These are phyloP conservation scores for Lasiosphaeriaceae sp. DNA, from an alignment of 495 filamentous ascomycete genomes.

Conservation along the genomic window DNA sequence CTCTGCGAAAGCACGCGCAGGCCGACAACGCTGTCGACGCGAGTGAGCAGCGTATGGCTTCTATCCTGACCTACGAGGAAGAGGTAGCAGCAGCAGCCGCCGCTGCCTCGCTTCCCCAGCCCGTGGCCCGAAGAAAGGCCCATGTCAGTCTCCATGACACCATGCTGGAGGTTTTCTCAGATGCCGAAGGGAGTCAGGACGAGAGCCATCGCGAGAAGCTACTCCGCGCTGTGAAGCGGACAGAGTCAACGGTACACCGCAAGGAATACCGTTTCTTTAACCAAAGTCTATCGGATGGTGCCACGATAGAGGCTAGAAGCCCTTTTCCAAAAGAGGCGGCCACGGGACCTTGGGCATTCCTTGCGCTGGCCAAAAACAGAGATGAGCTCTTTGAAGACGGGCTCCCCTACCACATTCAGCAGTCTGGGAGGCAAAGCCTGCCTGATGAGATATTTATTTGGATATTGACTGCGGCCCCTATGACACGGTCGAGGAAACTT, in stretches of 20 bases:
- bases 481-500: conserved; percentile 57
- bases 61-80: conserved; percentile 25
- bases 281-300: background rate
- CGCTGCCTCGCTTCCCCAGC: background rate
- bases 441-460: conserved; percentile 71
- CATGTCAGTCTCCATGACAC: conserved; percentile 28
- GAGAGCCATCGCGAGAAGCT: conserved; percentile 55
- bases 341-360: conserved; percentile 34
- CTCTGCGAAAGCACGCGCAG: conserved; percentile 56
- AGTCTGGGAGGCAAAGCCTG: conserved; percentile 42
- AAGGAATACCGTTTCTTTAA: conserved; percentile 68
- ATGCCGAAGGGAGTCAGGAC: conserved; percentile 48
- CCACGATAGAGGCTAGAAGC: conserved; percentile 27
- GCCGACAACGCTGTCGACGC: conserved; percentile 56
- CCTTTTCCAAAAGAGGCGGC: conserved; percentile 31
- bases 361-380: conserved; percentile 48
- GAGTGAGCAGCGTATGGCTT: conserved; percentile 48
- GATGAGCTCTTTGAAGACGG: conserved; percentile 67
- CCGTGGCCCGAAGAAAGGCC: conserved; percentile 11
- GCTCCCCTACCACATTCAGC: conserved; percentile 56
- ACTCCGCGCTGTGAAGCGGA: conserved; percentile 67
- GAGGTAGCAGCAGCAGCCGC: conserved; percentile 9
- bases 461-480: conserved; percentile 66
- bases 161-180: conserved; percentile 39
- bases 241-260: conserved; percentile 60